Base-by-base conservation (phyloP, 345 rosid species). In the Combretum micranthum region DNA sequence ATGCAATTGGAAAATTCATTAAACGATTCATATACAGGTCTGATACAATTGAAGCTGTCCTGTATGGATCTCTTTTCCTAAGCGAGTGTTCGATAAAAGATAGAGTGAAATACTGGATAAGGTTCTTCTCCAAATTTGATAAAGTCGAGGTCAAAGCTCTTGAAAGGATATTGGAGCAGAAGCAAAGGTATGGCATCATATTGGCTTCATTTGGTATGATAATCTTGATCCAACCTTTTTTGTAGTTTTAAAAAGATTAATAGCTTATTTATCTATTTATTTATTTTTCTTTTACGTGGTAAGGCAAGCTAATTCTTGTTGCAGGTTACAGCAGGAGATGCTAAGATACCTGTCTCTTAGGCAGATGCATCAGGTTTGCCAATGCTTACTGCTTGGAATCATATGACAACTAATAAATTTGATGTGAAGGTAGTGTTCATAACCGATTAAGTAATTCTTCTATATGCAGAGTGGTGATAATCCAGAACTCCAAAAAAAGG, bases 291-390 rank as follows among this genome's bases (percentile, higher is more conserved):
- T 23, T 4, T 19, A 20, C 20, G 12, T 22, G 4, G 19, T 63
- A 6, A 15, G 3, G 15, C 19, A 52, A 7, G 18, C 16, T 45
- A 25, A 53, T 14, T 77, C 66, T 72, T 50, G 69, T 75, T 80
- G 71, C 84, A 93, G 99, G 88, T 80, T 85, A 79, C 97, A 93
- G 66, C 97, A 81, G 72, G 99, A 93, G 83, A 87, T 89, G 95
- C 96, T 77, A 86, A 83, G 66, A 65, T 93, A 89, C 72, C 73
- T 89, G 52, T 79, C 84, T 42, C 72, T 89, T 55, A 82, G 90
- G 86, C 91, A 82, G 79, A 72, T 51, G 74, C 84, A 82, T 65
- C 90, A 90, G 99, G 99, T 93, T 60, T 32, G 82, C 49, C 5
- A 20, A 50, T 52, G 16, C 25, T 23, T 42, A 56, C 49, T 46